Percentiles rank a stretch among this genome's conserved stretches.
Evolutionary conservation across 2,329 filamentous ascomycete species (phyloP).

Genomic region (Lachnellula suecica): DNA sequence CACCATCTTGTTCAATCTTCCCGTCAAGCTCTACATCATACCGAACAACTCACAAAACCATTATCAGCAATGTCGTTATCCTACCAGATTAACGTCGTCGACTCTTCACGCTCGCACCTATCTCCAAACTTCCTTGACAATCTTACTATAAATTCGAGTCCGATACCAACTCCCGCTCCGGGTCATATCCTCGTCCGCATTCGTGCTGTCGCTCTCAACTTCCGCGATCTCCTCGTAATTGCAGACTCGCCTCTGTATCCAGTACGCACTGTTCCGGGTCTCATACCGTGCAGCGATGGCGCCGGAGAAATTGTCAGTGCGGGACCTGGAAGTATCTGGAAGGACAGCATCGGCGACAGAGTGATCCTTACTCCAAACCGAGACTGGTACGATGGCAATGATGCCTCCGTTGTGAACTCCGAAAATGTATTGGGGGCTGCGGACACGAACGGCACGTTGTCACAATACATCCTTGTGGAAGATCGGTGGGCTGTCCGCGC

Average conservation of each 20-base stretch:
- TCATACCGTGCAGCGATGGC: constrained; percentile 67
- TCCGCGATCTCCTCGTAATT: constrained; percentile 17
- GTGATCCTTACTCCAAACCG: constrained; percentile 65
- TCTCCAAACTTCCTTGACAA: constrained; percentile 8
- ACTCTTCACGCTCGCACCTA: constrained; percentile 4
- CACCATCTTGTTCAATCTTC: no score
- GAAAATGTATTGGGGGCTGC: constrained; percentile 54
- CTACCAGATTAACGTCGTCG: constrained; percentile 13
- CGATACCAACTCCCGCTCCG: constrained; percentile 8
- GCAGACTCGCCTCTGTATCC: constrained; percentile 18
- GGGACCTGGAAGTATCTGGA: constrained; percentile 43
- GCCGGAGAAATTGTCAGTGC: constrained; percentile 57
- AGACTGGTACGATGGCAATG: constrained; percentile 36
- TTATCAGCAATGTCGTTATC: constrained; percentile 1
- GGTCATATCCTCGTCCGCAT: constrained; percentile 16
- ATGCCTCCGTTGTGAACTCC: constrained; percentile 14
- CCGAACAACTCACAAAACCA: no score
- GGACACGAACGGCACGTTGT: constrained; percentile 52
- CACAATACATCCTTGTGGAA: constrained; percentile 58
- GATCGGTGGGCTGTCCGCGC: constrained; percentile 50
- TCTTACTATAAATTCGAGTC: neutral
- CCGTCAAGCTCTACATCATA: no score
- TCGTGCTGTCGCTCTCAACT: constrained; percentile 19
- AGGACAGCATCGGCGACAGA: constrained; percentile 55
- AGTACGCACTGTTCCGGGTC: neutral